These are phyloP conservation scores for Heracleum sosnowskyi DNA, from an alignment of 129 eudicot genomes.

Conservation along the genomic window DNA sequence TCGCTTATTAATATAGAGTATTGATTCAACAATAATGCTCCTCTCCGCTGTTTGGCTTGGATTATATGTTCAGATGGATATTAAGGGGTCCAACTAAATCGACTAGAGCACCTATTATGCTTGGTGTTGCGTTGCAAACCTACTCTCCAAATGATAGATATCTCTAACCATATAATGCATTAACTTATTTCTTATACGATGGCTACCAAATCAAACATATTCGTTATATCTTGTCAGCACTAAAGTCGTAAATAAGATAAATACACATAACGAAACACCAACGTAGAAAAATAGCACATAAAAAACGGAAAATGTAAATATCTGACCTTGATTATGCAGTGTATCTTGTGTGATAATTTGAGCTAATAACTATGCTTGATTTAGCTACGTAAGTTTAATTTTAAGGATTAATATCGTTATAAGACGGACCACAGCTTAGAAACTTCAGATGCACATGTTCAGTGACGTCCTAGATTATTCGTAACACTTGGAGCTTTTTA, in stretches of 20 bases:
- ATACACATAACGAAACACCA: too few species aligned
- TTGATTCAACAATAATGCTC: neutral
- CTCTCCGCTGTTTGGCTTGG: neutral
- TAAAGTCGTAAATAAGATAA: too few species aligned
- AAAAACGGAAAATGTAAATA: too few species aligned
- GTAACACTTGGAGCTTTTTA: neutral
- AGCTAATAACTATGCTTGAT: too few species aligned
- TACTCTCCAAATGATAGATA: neutral
- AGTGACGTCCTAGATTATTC: constrained; percentile 1
- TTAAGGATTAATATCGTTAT: too few species aligned
- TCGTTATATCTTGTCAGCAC: too few species aligned
- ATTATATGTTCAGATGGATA: neutral
- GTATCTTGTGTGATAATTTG: neutral
- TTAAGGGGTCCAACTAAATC: constrained; percentile 5
- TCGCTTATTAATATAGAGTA: too few species aligned
- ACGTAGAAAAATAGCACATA: too few species aligned
- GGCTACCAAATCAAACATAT: too few species aligned
- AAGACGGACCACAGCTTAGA: neutral
- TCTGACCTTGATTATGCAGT: too few species aligned
- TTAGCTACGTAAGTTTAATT: too few species aligned
- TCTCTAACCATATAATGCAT: neutral
- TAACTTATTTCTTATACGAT: too few species aligned
- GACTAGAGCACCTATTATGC: neutral
- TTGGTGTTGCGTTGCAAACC: neutral
- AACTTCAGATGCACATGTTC: neutral